phyloP scores from a whole-genome alignment of 176 grass and related monocot genomes.

The Sorghum bicolor region DNA sequence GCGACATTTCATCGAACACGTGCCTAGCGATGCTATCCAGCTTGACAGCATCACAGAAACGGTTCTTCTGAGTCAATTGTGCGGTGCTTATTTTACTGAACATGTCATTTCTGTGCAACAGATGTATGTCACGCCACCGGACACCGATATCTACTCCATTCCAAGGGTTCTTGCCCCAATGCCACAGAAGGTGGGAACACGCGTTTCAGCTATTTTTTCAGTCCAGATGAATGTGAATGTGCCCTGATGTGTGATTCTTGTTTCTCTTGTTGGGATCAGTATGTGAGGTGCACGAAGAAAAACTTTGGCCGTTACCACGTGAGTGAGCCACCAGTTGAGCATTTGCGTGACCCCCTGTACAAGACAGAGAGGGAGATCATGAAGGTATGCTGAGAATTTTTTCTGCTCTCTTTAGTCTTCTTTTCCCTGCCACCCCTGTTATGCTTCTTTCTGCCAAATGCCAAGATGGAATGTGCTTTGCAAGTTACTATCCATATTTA shows the following conservation, averaged over 20 bases:
- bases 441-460: neutral
- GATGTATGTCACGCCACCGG: conserved; percentile 86
- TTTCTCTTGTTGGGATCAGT: conserved; percentile 45
- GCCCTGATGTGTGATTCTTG: neutral
- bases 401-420: neutral
- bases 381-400: conserved; percentile 55
- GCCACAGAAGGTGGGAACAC: conserved; percentile 59
- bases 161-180: conserved; percentile 74
- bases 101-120: conserved; percentile 32
- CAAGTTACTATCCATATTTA: neutral
- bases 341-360: conserved; percentile 60
- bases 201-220: neutral
- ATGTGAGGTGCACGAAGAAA: conserved; percentile 62
- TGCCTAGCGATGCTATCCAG: neutral
- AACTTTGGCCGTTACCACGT: conserved; percentile 65
- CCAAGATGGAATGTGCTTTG: neutral
- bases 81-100: neutral
- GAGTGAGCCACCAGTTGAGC: conserved; percentile 75
- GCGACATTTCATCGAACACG: conserved; percentile 7
- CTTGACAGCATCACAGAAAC: neutral
- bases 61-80: neutral
- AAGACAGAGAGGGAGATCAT: conserved; percentile 73
- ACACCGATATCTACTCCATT: conserved; percentile 89
- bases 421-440: neutral
- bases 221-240: neutral